Evolutionary conservation across 768 basidiomycete species (phyloP), one percentile per base, ranked within the genome.

Genomic region (Amylocystis lapponica): DNA sequence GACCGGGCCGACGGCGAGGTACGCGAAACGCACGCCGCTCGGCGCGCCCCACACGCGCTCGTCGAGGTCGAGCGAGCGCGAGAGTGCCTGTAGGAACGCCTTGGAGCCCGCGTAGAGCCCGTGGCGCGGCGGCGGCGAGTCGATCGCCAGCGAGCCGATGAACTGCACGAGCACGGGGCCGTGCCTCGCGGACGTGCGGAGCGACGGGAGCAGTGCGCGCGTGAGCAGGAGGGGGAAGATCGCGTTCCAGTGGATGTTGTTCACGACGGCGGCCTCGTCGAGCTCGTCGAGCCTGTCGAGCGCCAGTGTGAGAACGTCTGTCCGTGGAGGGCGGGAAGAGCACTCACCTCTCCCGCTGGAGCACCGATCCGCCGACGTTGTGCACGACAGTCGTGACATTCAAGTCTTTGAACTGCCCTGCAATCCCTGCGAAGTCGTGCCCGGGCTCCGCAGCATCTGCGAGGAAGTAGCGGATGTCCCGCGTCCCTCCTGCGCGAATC

Each of bases 321-420:
- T 33, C 13, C 17, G 6, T 32, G 4, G 39, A 29, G 14, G 13
- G 27, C 21, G 30, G 27, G 19, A 31, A 26, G 14, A 7, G 48
- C n/a, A 45, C 52, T n/a, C 11, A 60, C 59, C 46, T 50, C 21
- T 47, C 37, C 1, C 39, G 25, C 14, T 32, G 35, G 12, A 49
- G 33, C 11, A 29, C 33, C 4, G 43, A 31, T 3, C 53, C 48
- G 2, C 57, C 57, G 17, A 57, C 59, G 40, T 60, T 60, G 43
- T 60, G 43, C 1, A 58, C 27, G 20, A 60, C 45, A 22, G 55
- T 22, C 11, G 59, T 58, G 35, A 60, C 48, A 41, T 60, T 49
- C 27, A 60, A 31, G 16, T 50, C 53, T 16, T 44, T 45, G 43
- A 50, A 57, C 20, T 48, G 51, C 34, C 39, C 47, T 10, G 53